A percentile compares a stretch with the other conserved stretches of the same genome.
These are phyloP conservation scores for Saccharomycopsis schoenii DNA, from an alignment of 805 yeast species.

Conservation along the genomic window DNA sequence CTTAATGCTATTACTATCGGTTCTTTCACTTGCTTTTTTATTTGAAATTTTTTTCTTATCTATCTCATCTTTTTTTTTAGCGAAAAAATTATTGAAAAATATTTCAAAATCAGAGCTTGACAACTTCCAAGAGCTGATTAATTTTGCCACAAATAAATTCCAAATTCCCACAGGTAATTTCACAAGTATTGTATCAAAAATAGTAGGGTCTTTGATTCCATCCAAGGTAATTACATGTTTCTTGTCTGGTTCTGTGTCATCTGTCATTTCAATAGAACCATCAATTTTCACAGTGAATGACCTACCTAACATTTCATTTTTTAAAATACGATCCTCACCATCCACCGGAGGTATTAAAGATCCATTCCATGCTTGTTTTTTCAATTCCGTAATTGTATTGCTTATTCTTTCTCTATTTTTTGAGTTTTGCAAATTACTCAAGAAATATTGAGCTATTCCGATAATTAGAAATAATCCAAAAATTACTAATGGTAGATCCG, in stretches of 20 bases:
- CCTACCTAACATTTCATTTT: conserved; percentile 35
- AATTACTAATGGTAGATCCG: conserved; percentile 45
- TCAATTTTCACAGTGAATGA: conserved; percentile 46
- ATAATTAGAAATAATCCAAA: conserved; percentile 40
- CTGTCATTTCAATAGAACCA: conserved; percentile 40
- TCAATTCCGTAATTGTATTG: conserved; percentile 40
- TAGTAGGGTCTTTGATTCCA: conserved; percentile 38
- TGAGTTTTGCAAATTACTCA: conserved; percentile 41
- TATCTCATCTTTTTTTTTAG: neutral
- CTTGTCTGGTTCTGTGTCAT: conserved; percentile 31
- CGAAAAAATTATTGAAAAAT: neutral
- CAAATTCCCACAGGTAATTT: conserved; percentile 34
- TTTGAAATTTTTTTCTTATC: neutral
- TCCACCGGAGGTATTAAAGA: conserved; percentile 39
- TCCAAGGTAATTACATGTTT: conserved; percentile 36
- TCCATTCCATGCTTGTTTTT: conserved; percentile 43
- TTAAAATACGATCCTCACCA: conserved; percentile 34
- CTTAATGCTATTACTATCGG: conserved; percentile 20
- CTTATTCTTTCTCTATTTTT: conserved; percentile 52
- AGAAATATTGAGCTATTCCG: conserved; percentile 47
- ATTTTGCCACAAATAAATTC: conserved; percentile 36
- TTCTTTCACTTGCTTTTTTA: conserved; percentile 10
- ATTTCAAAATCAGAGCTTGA: neutral
- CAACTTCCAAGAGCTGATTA: conserved; percentile 17
- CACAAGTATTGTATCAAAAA: conserved; percentile 39